phyloP scores from a whole-genome alignment of 371 early-diverging fungal species.

The Dinochytrium kinnereticum region DNA sequence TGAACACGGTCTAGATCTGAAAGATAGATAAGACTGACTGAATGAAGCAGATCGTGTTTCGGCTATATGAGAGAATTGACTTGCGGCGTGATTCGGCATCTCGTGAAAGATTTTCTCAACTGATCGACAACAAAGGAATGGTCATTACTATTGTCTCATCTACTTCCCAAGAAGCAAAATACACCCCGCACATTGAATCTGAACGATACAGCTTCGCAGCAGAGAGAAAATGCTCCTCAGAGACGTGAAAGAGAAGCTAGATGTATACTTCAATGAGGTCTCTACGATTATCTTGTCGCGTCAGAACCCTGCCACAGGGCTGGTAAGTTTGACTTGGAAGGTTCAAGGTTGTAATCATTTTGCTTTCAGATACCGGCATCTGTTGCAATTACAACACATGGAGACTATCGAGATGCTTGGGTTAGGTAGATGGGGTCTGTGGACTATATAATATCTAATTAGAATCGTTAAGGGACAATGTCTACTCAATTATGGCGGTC shows the following conservation, averaged over 20 bases:
- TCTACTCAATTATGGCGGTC: constrained; percentile 86
- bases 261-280: constrained; percentile 79
- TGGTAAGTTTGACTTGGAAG: constrained; percentile 35
- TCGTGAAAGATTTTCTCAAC: too few species aligned
- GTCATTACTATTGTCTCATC: too few species aligned
- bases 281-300: constrained; percentile 75
- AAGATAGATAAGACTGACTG: too few species aligned
- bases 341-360: background rate
- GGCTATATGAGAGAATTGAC: too few species aligned
- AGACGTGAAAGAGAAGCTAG: constrained; percentile 50
- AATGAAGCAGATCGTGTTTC: too few species aligned
- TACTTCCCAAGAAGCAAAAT: too few species aligned
- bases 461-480: constrained; percentile 76
- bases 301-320: constrained; percentile 82
- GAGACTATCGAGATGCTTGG: constrained; percentile 92
- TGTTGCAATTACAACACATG: constrained; percentile 79
- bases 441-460: too few species aligned
- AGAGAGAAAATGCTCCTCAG: background rate
- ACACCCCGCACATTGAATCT: too few species aligned
- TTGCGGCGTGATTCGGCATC: too few species aligned
- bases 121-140: too few species aligned
- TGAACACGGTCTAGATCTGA: too few species aligned
- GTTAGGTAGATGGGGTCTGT: constrained; percentile 66
- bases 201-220: too few species aligned
- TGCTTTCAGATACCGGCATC: constrained; percentile 78